Percentiles rank a stretch among this genome's conserved stretches.
Evolutionary conservation across 2,329 filamentous ascomycete species (phyloP).

Genomic region (Calonectria leucothoes): DNA sequence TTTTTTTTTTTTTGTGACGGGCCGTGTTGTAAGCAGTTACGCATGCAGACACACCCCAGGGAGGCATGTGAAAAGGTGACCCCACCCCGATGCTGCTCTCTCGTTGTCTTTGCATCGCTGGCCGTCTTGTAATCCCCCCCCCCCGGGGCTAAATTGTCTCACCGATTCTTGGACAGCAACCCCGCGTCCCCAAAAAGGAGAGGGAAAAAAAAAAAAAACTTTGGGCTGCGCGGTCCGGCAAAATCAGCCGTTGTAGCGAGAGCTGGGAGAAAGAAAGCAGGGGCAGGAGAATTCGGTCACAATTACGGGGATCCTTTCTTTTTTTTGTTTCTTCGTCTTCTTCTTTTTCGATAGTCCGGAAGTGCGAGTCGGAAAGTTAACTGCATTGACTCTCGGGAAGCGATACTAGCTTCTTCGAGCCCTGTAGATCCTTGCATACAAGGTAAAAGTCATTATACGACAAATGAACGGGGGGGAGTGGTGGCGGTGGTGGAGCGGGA

Average conservation of each 20-base stretch:
- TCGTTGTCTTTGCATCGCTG: background rate
- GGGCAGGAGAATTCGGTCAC: background rate
- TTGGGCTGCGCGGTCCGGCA: background rate
- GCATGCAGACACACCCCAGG: background rate
- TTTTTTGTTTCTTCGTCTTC: background rate
- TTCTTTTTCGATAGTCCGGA: no score
- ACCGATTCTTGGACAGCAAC: constrained; percentile 13
- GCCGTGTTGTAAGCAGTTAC: background rate
- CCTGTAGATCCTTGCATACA: constrained; percentile 1
- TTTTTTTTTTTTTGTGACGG: background rate
- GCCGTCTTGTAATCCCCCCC: background rate
- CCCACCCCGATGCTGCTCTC: background rate
- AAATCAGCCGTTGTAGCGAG: background rate
- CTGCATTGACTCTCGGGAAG: constrained; percentile 1
- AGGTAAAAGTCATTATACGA: background rate
- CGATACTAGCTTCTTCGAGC: background rate
- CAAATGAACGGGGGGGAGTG: background rate
- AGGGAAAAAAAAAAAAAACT: background rate
- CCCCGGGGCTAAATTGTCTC: constrained; percentile 4
- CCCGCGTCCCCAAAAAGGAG: background rate
- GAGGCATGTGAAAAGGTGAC: constrained; percentile 2
- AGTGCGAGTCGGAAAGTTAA: background rate
- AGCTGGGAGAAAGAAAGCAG: background rate
- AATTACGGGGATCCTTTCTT: background rate
- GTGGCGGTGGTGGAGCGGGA: no score